A percentile compares a stretch with the other conserved stretches of the same genome.
Evolutionary conservation across 108 stramenopile genomes (phyloP).

Genomic region (Thalassiosira profunda): DNA sequence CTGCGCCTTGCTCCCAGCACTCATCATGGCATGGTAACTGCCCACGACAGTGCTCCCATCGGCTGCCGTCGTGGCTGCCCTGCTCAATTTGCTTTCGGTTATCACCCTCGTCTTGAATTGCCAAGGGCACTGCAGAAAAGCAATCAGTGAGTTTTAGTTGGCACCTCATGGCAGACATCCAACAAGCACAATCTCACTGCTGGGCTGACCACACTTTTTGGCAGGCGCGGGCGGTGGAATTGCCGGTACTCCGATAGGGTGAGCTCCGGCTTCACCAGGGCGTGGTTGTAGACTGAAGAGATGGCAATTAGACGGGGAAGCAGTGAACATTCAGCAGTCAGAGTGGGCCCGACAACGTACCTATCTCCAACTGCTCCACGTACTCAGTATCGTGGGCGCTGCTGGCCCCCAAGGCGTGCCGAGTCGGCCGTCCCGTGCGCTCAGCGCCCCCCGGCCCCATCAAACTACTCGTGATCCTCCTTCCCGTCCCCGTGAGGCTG

Average conservation of each 20-base stretch:
- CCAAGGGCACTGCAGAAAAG: no score
- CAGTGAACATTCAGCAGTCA: background rate
- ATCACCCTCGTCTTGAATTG: constrained; percentile 80
- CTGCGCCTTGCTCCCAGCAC: constrained; percentile 74
- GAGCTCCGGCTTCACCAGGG: constrained; percentile 65
- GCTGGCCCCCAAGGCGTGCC: constrained; percentile 56
- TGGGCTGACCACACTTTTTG: constrained; percentile 60
- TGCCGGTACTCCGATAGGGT: constrained; percentile 69
- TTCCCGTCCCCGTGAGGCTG: constrained; percentile 65
- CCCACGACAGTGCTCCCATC: constrained; percentile 61
- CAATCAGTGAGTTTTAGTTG: no score
- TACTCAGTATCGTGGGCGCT: constrained; percentile 79
- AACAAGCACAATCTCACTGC: no score
- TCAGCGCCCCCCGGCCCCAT: constrained; percentile 95
- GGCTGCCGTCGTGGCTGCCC: constrained; percentile 17
- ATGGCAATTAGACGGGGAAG: background rate
- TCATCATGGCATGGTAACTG: constrained; percentile 76
- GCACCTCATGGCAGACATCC: no score
- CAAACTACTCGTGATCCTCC: constrained; percentile 83
- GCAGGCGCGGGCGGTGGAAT: constrained; percentile 86
- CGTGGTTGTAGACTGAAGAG: constrained; percentile 66
- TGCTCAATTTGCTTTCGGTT: constrained; percentile 20
- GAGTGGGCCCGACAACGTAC: no score
- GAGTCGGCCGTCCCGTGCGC: constrained; percentile 78
- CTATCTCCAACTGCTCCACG: constrained; percentile 86